phyloP scores from a whole-genome alignment of 108 stramenopile species.

The Cyclotella baltica region DNA sequence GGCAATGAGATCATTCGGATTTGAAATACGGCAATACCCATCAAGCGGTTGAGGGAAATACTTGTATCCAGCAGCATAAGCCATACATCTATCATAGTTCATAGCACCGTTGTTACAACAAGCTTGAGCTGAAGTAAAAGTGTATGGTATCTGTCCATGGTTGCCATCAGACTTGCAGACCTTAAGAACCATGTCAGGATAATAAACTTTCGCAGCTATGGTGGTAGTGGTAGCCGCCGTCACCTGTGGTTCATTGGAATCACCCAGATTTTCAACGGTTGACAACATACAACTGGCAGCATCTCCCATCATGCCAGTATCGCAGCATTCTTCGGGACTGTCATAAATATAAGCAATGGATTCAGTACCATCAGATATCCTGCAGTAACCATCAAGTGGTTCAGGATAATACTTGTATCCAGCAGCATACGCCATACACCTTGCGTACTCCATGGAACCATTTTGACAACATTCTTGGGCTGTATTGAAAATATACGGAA shows the following conservation, averaged over 20 bases:
- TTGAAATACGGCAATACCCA: background rate
- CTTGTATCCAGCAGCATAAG: slow-evolving; percentile 1
- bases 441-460: slow-evolving; percentile 20
- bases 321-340: slow-evolving; percentile 9
- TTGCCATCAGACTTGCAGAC: slow-evolving; percentile 47
- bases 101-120: slow-evolving; percentile 26
- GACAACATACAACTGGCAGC: background rate
- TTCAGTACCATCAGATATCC: background rate
- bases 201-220: slow-evolving; percentile 9
- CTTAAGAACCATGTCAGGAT: slow-evolving; percentile 25
- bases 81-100: slow-evolving; percentile 35
- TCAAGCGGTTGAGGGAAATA: background rate
- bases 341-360: background rate
- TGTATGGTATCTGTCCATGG: slow-evolving; percentile 17
- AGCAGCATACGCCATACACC: slow-evolving; percentile 25
- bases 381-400: background rate
- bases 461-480: slow-evolving; percentile 33
- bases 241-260: too few species aligned
- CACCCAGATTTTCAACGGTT: too few species aligned
- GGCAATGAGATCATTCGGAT: background rate
- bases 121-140: slow-evolving; percentile 16
- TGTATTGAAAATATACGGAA: slow-evolving; percentile 27
- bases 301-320: slow-evolving; percentile 4
- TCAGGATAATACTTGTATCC: background rate
- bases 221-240: background rate